phyloP scores from a whole-genome alignment of 73 alveolate genomes.

The Paramecium biaurelia region DNA sequence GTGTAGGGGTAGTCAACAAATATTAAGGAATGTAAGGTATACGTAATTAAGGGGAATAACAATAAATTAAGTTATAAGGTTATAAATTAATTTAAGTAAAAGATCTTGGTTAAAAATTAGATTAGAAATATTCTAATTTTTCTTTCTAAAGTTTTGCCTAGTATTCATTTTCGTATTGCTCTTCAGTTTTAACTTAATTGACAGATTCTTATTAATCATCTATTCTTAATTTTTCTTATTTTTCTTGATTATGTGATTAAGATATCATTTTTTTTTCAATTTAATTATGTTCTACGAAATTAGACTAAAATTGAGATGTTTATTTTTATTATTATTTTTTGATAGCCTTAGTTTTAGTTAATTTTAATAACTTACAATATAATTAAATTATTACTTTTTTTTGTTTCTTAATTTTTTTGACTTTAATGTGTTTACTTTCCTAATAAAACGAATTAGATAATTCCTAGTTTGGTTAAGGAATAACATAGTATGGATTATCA shows the following conservation, averaged over 20 bases:
- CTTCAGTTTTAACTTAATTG: background rate
- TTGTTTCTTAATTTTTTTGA: background rate
- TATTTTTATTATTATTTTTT: background rate
- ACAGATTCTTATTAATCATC: background rate
- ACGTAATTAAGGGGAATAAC: constrained; percentile 69
- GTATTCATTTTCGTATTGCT: background rate
- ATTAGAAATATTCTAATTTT: background rate
- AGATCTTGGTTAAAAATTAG: background rate
- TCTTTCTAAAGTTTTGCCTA: background rate
- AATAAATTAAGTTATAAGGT: background rate
- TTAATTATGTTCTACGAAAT: background rate
- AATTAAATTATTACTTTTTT: background rate
- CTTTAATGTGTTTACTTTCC: background rate
- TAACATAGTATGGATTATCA: constrained; percentile 28
- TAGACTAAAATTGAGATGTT: background rate
- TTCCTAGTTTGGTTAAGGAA: background rate
- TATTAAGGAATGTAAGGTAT: background rate
- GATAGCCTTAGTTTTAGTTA: background rate
- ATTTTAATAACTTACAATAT: background rate
- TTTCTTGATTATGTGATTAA: no score
- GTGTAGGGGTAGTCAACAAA: background rate
- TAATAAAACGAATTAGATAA: background rate
- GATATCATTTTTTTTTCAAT: no score
- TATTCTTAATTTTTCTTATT: background rate
- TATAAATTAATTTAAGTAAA: no score